Base-by-base conservation (phyloP, 306 rosid species). In the Vicia sativa region DNA sequence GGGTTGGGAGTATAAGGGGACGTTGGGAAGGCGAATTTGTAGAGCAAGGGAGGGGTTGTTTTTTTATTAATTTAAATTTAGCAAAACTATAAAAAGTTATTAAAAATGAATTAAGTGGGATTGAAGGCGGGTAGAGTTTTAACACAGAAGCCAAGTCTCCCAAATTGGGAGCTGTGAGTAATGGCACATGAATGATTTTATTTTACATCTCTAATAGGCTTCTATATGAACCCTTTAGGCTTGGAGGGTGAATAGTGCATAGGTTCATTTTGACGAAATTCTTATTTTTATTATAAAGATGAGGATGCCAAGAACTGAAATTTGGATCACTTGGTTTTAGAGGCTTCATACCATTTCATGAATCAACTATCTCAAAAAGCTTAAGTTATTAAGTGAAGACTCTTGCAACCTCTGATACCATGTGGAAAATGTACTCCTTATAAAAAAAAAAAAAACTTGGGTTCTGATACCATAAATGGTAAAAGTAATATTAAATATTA, bases 331-430 rank as follows among this genome's bases (percentile, higher is more conserved):
- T 37, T 37, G 26, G 46, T 60, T 11, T 25, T 16, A 60, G 66
- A 60, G 9, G 48, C 48, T 26, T 14, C 15, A 29, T 12, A 35
- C 48, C 10, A 37, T 61, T 21, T 29, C 48, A 38, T 61, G 16
- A 61, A 16, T 31, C 31, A 61, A 37, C 29, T 37, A 61, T 61
- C 45, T 61, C 34, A 38, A 38, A 38, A 61, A 31, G 45, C 25
- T 15, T 59, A 59, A 59, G 26, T 25, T 59, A 35, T 35, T 59
- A 35, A 10, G 29, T 16, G 6, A 59, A 9, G 28, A 35, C 9
- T 15, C 65, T 15, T 9, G 31, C 14, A 21, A 52, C 25, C 58
- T 21, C 58, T 21, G 14, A 52, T 52, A 52, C 31, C 31, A 21
- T 52, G 13, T 9, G 29, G 58, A 8, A 53, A 23, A 53, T 11